These are phyloP conservation scores for Scedosporium apiospermum DNA, from an alignment of 2,329 filamentous ascomycete genomes.

Conservation along the genomic window DNA sequence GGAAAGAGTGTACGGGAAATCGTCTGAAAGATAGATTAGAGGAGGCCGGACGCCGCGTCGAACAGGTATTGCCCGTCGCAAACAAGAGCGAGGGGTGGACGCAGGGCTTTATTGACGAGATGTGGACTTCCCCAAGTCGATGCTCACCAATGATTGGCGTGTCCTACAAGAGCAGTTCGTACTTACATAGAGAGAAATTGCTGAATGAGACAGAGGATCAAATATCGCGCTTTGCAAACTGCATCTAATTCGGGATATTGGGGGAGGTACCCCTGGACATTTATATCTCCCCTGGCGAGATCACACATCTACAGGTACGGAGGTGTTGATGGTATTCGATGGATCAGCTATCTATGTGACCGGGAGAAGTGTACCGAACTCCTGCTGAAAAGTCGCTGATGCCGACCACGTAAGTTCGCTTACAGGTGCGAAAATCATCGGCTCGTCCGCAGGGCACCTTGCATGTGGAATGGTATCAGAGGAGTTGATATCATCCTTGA, in stretches of 20 bases:
- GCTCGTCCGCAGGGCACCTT: conserved; percentile 2
- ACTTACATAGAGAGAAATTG: not conserved
- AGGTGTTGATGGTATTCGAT: not conserved
- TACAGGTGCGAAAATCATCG: conserved; percentile 4
- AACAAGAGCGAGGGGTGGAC: too few species aligned
- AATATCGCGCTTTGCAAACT: not conserved
- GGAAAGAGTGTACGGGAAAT: too few species aligned
- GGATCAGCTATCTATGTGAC: conserved; percentile 1
- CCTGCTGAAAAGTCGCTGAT: not conserved
- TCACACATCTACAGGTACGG: too few species aligned
- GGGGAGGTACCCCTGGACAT: not conserved
- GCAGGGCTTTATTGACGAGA: too few species aligned
- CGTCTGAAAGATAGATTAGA: not conserved
- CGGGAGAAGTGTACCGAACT: conserved; percentile 1
- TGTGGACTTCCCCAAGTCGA: not conserved
- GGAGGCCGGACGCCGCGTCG: not conserved
- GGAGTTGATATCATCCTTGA: not conserved
- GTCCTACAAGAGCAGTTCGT: not conserved
- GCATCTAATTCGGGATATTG: not conserved
- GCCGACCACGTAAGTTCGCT: conserved; percentile 2
- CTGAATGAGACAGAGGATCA: not conserved
- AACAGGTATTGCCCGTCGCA: not conserved
- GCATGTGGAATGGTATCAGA: conserved; percentile 3
- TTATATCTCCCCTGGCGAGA: not conserved
- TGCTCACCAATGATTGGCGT: not conserved